These are phyloP conservation scores for Scheffersomyces segobiensis DNA, from an alignment of 1,139 yeast species.

Conservation along the genomic window DNA sequence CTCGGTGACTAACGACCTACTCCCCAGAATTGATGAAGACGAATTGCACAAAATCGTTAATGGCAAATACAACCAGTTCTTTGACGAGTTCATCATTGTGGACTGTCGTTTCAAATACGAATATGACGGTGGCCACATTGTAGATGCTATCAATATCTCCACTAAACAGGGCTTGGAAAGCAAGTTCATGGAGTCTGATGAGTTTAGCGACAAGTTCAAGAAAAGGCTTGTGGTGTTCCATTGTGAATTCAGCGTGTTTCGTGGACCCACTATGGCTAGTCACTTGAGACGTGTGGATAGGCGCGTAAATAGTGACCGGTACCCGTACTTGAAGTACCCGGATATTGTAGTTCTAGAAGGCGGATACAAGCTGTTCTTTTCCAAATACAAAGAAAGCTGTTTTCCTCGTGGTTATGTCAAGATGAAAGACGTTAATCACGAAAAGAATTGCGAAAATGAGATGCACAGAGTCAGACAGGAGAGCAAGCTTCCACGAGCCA, in stretches of 20 bases:
- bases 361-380: slow-evolving; percentile 81
- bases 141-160: slow-evolving; percentile 76
- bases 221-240: slow-evolving; percentile 72
- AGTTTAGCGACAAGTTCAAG: slow-evolving; percentile 11
- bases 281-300: slow-evolving; percentile 86
- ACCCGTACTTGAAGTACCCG: slow-evolving; percentile 82
- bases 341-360: slow-evolving; percentile 88
- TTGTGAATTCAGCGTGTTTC: slow-evolving; percentile 88
- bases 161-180: slow-evolving; percentile 68
- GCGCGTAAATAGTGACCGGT: slow-evolving; percentile 64
- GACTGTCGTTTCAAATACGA: slow-evolving; percentile 96
- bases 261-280: slow-evolving; percentile 92
- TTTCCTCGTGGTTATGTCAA: slow-evolving; percentile 78
- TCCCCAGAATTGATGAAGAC: slow-evolving; percentile 71
- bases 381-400: slow-evolving; percentile 54
- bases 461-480: slow-evolving; percentile 68
- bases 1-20: slow-evolving; percentile 57
- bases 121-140: slow-evolving; percentile 88
- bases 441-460: slow-evolving; percentile 67
- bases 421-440: slow-evolving; percentile 78
- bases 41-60: slow-evolving; percentile 65
- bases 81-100: slow-evolving; percentile 62
- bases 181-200: slow-evolving; percentile 29
- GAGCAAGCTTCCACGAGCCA: slow-evolving; percentile 47
- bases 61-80: slow-evolving; percentile 53